Conservation (phyloP, 2,329 filamentous ascomycete genomes). For the Trichoderma atrobrunneum region DNA sequence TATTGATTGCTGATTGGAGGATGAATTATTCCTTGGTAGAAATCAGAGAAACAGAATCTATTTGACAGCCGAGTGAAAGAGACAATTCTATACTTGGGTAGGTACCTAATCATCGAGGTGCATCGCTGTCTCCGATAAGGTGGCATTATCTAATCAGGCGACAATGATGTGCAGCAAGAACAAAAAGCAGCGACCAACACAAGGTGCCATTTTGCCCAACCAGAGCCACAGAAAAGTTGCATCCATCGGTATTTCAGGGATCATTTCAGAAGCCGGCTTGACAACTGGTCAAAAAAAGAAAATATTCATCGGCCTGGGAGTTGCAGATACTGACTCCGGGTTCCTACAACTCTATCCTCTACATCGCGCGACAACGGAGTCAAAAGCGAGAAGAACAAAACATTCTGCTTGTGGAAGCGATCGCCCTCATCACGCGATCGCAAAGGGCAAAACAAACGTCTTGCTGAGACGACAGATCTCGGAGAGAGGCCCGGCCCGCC, state of each 20-base stretch:
- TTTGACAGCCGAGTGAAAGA: background rate
- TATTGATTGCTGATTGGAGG: background rate
- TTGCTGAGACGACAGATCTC: background rate
- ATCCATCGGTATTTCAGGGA: background rate
- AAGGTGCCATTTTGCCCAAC: background rate
- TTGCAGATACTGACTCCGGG: background rate
- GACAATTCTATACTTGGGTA: background rate
- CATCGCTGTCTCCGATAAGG: background rate
- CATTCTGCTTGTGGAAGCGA: background rate
- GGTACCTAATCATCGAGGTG: background rate
- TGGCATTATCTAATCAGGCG: background rate
- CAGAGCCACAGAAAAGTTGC: background rate
- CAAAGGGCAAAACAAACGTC: background rate
- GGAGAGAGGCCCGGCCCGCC: conserved; percentile 3
- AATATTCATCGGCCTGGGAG: background rate
- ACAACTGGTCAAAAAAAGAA: background rate
- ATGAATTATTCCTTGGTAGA: background rate
- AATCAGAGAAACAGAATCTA: background rate
- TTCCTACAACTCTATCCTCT: background rate
- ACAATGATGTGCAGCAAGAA: background rate
- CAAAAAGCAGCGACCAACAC: background rate
- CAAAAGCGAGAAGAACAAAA: background rate
- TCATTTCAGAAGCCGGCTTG: background rate
- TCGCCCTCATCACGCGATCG: background rate
- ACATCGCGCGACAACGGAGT: background rate